Evolutionary conservation across 345 rosid species (phyloP).

Genomic region (Boechera stricta): DNA sequence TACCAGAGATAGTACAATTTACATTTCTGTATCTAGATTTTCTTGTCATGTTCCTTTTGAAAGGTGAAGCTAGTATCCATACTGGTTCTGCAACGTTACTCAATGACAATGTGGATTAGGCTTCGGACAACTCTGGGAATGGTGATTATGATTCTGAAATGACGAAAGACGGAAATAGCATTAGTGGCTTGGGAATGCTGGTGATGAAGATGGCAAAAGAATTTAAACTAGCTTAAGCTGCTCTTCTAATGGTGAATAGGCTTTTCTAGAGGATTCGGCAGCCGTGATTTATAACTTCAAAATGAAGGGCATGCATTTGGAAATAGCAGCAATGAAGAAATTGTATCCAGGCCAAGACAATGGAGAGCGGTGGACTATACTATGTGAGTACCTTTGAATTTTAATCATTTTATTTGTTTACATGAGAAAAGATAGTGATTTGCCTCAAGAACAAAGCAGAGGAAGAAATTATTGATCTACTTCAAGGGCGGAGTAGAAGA

Average conservation of each 20-base stretch:
- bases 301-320: slow-evolving; percentile 2
- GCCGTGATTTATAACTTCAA: background rate
- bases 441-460: background rate
- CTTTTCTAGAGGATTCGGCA: background rate
- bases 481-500: background rate
- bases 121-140: background rate
- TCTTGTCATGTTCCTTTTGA: background rate
- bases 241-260: background rate
- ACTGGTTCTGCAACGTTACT: background rate
- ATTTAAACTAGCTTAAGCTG: background rate
- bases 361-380: background rate
- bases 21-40: background rate
- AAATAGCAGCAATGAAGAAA: background rate
- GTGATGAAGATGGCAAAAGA: background rate
- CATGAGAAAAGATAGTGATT: background rate
- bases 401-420: background rate
- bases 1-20: too few relatives aligned
- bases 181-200: slow-evolving; percentile 7
- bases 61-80: background rate
- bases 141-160: background rate
- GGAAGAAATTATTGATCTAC: background rate
- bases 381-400: slow-evolving; percentile 6
- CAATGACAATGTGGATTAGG: background rate
- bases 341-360: slow-evolving; percentile 7
- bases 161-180: background rate